phyloP scores from a whole-genome alignment of 2,329 filamentous ascomycete species.

The Aspergillus fumigatus region DNA sequence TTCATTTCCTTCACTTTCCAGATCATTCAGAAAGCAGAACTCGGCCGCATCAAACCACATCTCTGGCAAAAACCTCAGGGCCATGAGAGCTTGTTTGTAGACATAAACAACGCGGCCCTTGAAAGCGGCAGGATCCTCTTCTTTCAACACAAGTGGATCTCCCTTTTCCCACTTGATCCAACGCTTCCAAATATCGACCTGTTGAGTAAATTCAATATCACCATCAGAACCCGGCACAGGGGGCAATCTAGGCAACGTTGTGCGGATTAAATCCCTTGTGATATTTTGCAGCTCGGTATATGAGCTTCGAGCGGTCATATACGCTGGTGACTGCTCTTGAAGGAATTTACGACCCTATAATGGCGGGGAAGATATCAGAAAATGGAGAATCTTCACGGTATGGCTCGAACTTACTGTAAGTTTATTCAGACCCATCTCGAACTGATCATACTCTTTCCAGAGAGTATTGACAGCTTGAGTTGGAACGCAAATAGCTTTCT shows the following conservation, averaged over 20 bases:
- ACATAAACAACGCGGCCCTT: constrained; percentile 79
- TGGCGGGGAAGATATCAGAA: constrained; percentile 6
- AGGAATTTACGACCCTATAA: constrained; percentile 82
- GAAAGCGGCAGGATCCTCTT: constrained; percentile 71
- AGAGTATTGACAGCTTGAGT: constrained; percentile 76
- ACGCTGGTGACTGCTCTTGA: constrained; percentile 84
- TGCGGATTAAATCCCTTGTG: constrained; percentile 69
- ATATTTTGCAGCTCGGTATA: constrained; percentile 89
- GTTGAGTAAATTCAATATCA: constrained; percentile 74
- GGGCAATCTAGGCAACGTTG: constrained; percentile 73
- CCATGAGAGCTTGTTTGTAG: constrained; percentile 92
- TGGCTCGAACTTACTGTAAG: constrained; percentile 59
- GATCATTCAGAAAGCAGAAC: constrained; percentile 78
- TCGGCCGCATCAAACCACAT: constrained; percentile 94
- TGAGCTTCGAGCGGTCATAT: constrained; percentile 92
- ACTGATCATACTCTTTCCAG: constrained; percentile 97
- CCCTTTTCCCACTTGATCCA: constrained; percentile 97
- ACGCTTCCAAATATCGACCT: constrained; percentile 83
- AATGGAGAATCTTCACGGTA: not conserved
- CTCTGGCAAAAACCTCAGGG: constrained; percentile 88
- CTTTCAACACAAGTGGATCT: constrained; percentile 79
- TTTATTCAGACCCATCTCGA: constrained; percentile 92
- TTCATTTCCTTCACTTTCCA: constrained; percentile 67
- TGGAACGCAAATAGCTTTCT: constrained; percentile 81
- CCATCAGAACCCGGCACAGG: constrained; percentile 83